A percentile compares a stretch with the other conserved stretches of the same genome.
These are phyloP conservation scores for Lycium ferocissimum DNA, from an alignment of 257 asterid genomes.

Conservation along the genomic window DNA sequence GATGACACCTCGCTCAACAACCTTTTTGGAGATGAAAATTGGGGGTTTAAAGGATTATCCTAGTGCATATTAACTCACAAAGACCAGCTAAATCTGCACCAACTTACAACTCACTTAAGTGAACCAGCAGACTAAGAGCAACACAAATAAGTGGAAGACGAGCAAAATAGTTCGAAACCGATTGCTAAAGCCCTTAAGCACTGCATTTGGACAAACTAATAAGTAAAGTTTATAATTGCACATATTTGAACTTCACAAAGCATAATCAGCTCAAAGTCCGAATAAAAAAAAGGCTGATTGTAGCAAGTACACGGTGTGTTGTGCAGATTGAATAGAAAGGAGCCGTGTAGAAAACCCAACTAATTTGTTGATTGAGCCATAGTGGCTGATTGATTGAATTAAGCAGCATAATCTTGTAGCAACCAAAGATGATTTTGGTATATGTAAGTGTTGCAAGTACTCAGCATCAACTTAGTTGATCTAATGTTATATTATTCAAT, in stretches of 20 bases:
- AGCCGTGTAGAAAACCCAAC: background rate
- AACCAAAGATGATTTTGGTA: background rate
- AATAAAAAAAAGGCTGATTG: background rate
- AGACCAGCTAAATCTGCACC: background rate
- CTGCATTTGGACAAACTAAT: background rate
- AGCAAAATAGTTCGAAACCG: background rate
- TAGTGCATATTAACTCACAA: background rate
- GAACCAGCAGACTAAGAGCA: background rate
- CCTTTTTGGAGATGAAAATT: background rate
- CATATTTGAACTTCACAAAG: background rate
- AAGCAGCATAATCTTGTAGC: background rate
- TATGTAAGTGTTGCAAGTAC: background rate
- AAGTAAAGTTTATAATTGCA: background rate
- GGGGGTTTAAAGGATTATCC: conserved; percentile 2
- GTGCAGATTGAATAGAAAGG: background rate
- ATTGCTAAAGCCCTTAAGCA: background rate
- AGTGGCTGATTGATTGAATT: background rate
- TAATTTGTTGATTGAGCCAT: background rate
- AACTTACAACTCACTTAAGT: background rate
- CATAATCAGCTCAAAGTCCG: background rate
- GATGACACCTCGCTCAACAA: background rate
- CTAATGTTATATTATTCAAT: background rate
- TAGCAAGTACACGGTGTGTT: background rate
- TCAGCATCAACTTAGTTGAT: background rate
- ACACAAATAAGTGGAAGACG: background rate